These are phyloP conservation scores for Rhodamnia rubescens DNA, from an alignment of 345 rosid species.

Conservation along the genomic window DNA sequence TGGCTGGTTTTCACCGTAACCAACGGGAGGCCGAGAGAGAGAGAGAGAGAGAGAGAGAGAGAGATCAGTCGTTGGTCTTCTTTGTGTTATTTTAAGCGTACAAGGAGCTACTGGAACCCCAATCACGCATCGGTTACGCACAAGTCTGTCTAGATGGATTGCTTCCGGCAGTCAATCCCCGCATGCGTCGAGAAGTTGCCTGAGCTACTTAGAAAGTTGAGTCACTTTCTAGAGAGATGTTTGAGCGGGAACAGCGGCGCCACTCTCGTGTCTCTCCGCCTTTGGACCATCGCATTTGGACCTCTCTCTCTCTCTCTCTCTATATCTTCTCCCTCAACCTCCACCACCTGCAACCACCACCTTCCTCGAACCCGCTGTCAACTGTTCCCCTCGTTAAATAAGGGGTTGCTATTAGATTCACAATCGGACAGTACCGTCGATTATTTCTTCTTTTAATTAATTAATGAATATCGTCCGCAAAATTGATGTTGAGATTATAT, in stretches of 20 bases:
- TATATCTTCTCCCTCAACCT: no score
- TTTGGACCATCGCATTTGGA: background rate
- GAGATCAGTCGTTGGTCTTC: background rate
- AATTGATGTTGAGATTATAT: no score
- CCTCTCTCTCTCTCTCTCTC: background rate
- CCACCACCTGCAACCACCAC: background rate
- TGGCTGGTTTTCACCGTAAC: background rate
- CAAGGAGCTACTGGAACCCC: background rate
- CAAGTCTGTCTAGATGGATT: background rate
- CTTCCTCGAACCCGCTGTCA: background rate
- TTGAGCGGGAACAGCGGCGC: background rate
- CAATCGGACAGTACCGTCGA: no score
- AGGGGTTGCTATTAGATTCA: no score
- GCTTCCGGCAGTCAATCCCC: background rate
- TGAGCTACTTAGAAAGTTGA: background rate
- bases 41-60: background rate
- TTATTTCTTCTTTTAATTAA: no score
- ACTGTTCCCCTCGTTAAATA: background rate
- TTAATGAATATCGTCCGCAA: no score
- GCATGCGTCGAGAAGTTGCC: background rate
- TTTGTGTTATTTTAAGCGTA: background rate
- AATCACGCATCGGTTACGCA: background rate
- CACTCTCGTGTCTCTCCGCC: background rate
- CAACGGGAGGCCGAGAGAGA: background rate
- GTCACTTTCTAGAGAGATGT: background rate